Evolutionary conservation across 106 monocot genomes (phyloP), one percentile per base, ranked within the genome.

Genomic region (Vanilla planifolia): DNA sequence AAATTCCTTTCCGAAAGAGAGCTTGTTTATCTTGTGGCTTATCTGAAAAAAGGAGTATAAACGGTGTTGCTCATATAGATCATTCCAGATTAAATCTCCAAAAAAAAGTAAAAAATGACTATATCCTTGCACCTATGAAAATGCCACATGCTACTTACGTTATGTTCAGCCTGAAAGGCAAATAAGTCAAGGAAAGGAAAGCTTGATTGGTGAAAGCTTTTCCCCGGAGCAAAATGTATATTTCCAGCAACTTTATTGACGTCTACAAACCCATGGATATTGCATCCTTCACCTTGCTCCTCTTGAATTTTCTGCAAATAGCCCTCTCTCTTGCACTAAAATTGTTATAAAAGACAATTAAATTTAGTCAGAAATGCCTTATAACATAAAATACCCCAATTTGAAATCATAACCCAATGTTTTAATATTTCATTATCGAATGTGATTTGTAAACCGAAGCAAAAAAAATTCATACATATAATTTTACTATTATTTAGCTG

Each of bases 211-310:
- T 81, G 78, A 51, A 87, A 72, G 52, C 69, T 68, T 76, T 87
- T 87, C 30, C 81, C 86, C 41, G 78, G 75, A 43, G 86, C 75
- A 73, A 87, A 82, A 45, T 87, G 81, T 59, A 87, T 81, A 79
- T 73, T 87, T 67, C 86, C 86, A 53, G 86, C 86, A 11, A 87
- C 86, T 79, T 87, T 87, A 43, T 61, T 76, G 44, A 87, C 86
- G 39, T 87, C 86, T 59, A 87, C 39, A 41, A 87, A 87, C 16
- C 86, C 86, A 62, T 87, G 67, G 42, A 87, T 65, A 52, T 81
- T 87, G 73, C 86, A 87, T 58, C 86, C 86, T 82, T 87, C 86
- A 47, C 86, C 86, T 51, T 72, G 75, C 60, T 87, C 86, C 61
- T 87, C 86, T 51, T 79, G 81, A 59, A 87, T 58, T 64, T 73